Evolutionary conservation across 805 yeast genomes (phyloP), one percentile per base, ranked within the genome.

Genomic region (Schwanniomyces pseudopolymorphus): DNA sequence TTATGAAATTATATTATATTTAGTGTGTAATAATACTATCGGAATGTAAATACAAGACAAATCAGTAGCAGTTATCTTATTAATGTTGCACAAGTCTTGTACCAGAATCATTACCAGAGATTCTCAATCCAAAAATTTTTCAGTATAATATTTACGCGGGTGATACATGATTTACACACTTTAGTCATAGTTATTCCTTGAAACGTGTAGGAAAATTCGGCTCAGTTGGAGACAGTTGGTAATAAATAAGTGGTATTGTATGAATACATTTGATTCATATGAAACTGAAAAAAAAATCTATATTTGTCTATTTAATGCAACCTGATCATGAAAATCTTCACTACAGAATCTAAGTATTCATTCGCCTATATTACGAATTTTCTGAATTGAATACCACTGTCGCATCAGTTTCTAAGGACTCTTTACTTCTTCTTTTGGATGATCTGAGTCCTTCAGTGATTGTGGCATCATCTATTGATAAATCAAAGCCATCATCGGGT

Each of bases 1-100:
- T 85, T 39, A 36, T 36, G 5, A 21, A 36, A 36, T 5, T 21
- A 20, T 27, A 57, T 40, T 39, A 22, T 38, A 42, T n/a, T 45
- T 38, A 28, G 9, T 43, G 24, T 20, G 39, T 36, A 20, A 21
- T 14, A 20, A 17, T 17, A 17, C 33, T 39, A 39, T n/a, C 26
- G 8, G n/a, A 25, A 5, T 24, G 14, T 27, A 17, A 24, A 19
- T 39, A 39, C 22, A 31, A 31, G 35, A 31, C 8, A 14, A 31
- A 31, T 7, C 20, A 31, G 13, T 7, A 31, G 11, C 19, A 31
- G 20, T 14, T 31, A 16, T 31, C 8, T 14, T 31, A 14, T 14
- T 31, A 31, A 17, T 16, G 35, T 31, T 31, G 35, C 35, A 31
- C 10, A 14, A 16, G 5, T 5, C 35, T 31, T 14, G 13, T 14